Evolutionary conservation across 2,329 filamentous ascomycete genomes (phyloP).

Genomic region (Claviceps pusilla): DNA sequence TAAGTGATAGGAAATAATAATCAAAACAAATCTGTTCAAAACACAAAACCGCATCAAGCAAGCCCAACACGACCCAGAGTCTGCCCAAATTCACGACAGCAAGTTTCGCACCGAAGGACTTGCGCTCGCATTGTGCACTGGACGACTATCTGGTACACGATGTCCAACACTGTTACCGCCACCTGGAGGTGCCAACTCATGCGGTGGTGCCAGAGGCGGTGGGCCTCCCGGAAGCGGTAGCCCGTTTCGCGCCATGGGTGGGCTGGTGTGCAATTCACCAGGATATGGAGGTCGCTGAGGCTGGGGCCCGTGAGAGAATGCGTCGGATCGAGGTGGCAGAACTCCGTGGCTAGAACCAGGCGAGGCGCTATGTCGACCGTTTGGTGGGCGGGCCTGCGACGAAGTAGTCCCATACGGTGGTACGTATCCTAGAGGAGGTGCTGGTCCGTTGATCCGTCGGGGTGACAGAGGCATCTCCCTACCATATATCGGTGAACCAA

Average conservation of each 20-base stretch:
- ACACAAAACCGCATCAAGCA: background rate
- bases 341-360: conserved; percentile 20
- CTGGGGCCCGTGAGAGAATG: conserved; percentile 26
- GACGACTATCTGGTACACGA: conserved; percentile 26
- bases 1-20: background rate
- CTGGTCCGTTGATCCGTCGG: conserved; percentile 27
- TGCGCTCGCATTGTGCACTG: conserved; percentile 54
- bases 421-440: conserved; percentile 27
- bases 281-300: conserved; percentile 27
- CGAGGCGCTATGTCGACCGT: conserved; percentile 14
- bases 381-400: conserved; percentile 12
- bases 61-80: background rate
- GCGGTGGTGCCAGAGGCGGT: conserved; percentile 11
- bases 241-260: conserved; percentile 28
- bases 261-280: conserved; percentile 28
- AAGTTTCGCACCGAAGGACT: conserved; percentile 64
- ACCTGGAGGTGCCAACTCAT: conserved; percentile 12
- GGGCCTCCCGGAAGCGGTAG: conserved; percentile 10
- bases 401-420: conserved; percentile 17
- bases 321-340: conserved; percentile 19
- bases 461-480: conserved; percentile 36
- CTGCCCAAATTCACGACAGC: conserved; percentile 34
- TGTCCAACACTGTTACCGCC: conserved; percentile 12
- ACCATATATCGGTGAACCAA: conserved; percentile 17
- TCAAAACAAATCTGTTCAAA: background rate